Conservation (phyloP, 768 basidiomycete species). For the Tephrocybe sp. region DNA sequence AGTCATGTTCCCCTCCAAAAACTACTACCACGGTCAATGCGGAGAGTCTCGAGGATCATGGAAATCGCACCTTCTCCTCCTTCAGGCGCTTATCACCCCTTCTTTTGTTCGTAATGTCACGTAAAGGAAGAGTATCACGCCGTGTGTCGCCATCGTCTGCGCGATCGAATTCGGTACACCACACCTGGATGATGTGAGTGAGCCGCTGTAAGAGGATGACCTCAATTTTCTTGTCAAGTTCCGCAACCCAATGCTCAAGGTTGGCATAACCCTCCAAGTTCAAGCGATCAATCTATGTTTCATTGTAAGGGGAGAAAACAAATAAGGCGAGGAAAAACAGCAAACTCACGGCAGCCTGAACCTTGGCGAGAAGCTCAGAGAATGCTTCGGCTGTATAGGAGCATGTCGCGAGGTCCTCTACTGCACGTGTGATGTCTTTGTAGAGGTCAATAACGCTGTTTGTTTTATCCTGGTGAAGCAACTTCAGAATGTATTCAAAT, state of each 20-base stretch:
- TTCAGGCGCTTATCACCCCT: conserved; percentile 69
- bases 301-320: neutral
- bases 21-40: conserved; percentile 35
- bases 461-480: conserved; percentile 74
- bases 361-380: conserved; percentile 67
- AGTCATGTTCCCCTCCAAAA: conserved; percentile 70
- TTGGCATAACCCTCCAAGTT: conserved; percentile 96
- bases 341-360: conserved; percentile 78
- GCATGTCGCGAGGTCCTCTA: conserved; percentile 88
- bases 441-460: conserved; percentile 91
- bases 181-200: conserved; percentile 74
- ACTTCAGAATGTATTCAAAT: neutral
- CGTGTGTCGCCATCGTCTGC: conserved; percentile 66
- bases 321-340: neutral
- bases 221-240: conserved; percentile 84
- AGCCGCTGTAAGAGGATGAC: conserved; percentile 75
- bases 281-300: conserved; percentile 78
- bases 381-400: conserved; percentile 85
- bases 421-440: conserved; percentile 77
- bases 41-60: neutral
- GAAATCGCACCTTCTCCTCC: conserved; percentile 68
- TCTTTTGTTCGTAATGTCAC: conserved; percentile 65
- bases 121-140: conserved; percentile 47
- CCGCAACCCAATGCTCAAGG: conserved; percentile 88
- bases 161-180: conserved; percentile 86